Base-by-base conservation (phyloP, 495 filamentous ascomycete genomes). In the Aspergillus sclerotioniger region DNA sequence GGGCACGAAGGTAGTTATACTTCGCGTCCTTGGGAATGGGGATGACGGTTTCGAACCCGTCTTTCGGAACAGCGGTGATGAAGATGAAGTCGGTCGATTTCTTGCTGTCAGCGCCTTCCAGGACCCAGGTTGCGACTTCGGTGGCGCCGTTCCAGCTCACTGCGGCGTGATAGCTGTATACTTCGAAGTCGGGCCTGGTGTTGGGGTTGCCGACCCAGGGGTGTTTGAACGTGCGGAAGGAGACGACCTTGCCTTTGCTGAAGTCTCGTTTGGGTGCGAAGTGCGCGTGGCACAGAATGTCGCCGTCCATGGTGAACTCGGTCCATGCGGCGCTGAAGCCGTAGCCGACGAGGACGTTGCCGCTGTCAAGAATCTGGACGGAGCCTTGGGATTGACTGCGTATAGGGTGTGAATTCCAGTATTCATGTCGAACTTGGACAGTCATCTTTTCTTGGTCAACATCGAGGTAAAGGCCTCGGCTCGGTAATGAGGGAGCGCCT, bases 311-410 rank as follows among this genome's bases (percentile, higher is more conserved):
- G 6, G 55, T 62, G 64, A 74, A 80, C 56, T 85, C 82, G 2
- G 78, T 79, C 58, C 82, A 68, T 0, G 76, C 70, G 15, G 78
- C 69, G 41, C 75, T 71, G 48, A 68, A 67, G 1, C 82, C 83
- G 61, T 80, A 84, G 10, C 71, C 77, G 20, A 81, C 33, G 9
- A 85, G 56, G 21, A 75, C 70, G 59, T 80, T 78, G 0, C 75
- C 80, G 52, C 70, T 74, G 6, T 64, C 61, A 0, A 83, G 67
- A 7, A 75, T 31, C 61, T 82, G 75, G 17, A 75, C 60, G 12
- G 75, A 76, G 10, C 83, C 83, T 57, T 80, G 76, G 0, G 73
- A 80, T 12, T 69, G 68, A 17, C 67, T 68, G 44, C 60, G 70
- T 10, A 79, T 70, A 6, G 62, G 44, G 13, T 71, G 28, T 1